These are phyloP conservation scores for Aspergillus sp. DNA, from an alignment of 2,329 filamentous ascomycete genomes.

Conservation along the genomic window DNA sequence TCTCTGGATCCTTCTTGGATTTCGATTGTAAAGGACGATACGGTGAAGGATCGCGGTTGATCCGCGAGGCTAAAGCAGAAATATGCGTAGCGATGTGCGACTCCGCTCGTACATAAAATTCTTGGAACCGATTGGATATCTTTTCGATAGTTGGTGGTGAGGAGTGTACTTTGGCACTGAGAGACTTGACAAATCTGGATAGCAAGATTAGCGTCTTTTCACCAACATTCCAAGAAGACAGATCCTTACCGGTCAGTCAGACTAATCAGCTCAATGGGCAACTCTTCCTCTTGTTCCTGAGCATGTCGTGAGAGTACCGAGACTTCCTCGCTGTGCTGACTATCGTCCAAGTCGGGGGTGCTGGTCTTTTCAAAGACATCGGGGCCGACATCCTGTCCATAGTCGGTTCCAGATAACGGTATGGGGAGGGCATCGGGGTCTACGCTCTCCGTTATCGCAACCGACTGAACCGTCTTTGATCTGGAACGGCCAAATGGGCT, in stretches of 20 bases:
- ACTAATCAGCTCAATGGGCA: constrained; percentile 90
- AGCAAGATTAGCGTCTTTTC: constrained; percentile 3
- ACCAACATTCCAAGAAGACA: neutral
- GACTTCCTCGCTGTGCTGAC: constrained; percentile 29
- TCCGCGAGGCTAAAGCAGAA: constrained; percentile 69
- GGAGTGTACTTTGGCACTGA: constrained; percentile 82
- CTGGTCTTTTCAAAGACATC: constrained; percentile 47
- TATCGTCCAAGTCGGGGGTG: constrained; percentile 32
- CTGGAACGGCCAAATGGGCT: constrained; percentile 23
- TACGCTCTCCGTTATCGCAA: constrained; percentile 21
- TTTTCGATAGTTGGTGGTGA: constrained; percentile 79
- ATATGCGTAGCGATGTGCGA: constrained; percentile 85
- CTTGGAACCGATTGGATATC: constrained; percentile 84
- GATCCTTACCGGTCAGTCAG: constrained; percentile 73
- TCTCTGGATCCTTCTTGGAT: constrained; percentile 43
- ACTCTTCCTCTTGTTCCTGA: constrained; percentile 74
- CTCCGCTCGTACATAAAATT: constrained; percentile 82
- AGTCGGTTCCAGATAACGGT: constrained; percentile 18
- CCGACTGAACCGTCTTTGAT: constrained; percentile 24
- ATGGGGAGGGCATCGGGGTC: constrained; percentile 23
- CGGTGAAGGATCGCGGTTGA: constrained; percentile 66
- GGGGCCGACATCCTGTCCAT: constrained; percentile 23
- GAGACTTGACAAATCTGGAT: constrained; percentile 79
- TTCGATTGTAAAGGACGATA: constrained; percentile 54
- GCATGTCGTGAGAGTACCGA: constrained; percentile 35